Base-by-base conservation (phyloP, 2,329 filamentous ascomycete genomes). In the Ophiostoma ips region DNA sequence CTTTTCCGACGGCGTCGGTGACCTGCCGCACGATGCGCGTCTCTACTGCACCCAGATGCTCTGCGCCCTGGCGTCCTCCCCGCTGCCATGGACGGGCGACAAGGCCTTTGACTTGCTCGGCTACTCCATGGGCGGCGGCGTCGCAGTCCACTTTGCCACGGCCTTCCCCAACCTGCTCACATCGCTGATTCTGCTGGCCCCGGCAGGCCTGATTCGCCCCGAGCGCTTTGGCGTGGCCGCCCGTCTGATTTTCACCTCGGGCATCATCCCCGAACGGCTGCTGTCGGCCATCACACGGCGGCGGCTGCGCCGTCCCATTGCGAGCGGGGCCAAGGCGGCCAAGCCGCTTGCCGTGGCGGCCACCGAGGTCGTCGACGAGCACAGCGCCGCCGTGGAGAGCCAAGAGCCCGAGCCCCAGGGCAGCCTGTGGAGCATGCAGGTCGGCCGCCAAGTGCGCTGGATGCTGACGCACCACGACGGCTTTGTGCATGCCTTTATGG, bases 101-200 rank as follows among this genome's bases (percentile, higher is more conserved):
- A 59, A 62, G 40, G 72, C 70, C 45, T 79, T 92, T 60, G 74
- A 74, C 45, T 64, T 94, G 18, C 67, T 89, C 12, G 87, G 87
- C 11, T 94, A 92, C 65, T 89, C 84, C 0, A 73, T 94, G 1
- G 87, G 87, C 51, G 87, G 87, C 44, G 85, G 83, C 48, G 81
- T 94, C 50, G 79, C 81, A 5, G 77, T 81, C 6, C 77, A 81
- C 53, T 90, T 94, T 61, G 78, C 85, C 7, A 77, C 77, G 10
- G 75, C 80, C 52, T 88, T 89, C 60, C 84, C 86, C 0, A 62
- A 76, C 45, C 68, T 90, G 50, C 72, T 95, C 13, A 72, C 74
- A 12, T 77, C 74, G 10, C 70, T 95, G 19, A 71, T 92, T 11
- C 74, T 95, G 6, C 73, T 95, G 38, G 87, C 87, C 0, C 87